Conservation (phyloP, 176 grass and related monocot species). For the Dendrocalamus sinicus region DNA sequence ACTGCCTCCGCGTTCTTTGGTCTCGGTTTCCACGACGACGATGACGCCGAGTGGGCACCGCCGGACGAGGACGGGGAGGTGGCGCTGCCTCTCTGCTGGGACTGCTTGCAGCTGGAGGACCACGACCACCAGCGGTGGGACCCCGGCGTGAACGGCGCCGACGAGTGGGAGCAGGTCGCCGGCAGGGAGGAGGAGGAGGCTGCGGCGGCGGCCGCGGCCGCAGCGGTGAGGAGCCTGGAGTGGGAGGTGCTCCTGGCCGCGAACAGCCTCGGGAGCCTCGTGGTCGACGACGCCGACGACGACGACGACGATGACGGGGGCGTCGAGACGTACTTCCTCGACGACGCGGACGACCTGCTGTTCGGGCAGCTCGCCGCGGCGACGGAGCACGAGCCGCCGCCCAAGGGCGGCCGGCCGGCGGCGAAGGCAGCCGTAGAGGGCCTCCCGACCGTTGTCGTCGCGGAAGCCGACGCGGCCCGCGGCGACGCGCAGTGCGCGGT, state of each 20-base stretch:
- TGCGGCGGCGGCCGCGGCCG: background rate
- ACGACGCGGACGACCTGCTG: conserved; percentile 63
- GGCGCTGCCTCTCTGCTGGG: conserved; percentile 55
- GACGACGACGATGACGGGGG: conserved; percentile 43
- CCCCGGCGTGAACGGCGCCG: conserved; percentile 38
- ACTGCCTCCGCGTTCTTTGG: conserved; percentile 50
- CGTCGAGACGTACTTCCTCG: conserved; percentile 62
- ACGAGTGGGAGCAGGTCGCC: conserved; percentile 57
- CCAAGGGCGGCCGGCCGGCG: conserved; percentile 60
- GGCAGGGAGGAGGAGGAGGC: conserved; percentile 29
- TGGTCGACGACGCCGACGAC: conserved; percentile 42
- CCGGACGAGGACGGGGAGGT: conserved; percentile 46
- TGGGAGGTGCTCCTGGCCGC: conserved; percentile 83
- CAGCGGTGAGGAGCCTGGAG: conserved; percentile 53
- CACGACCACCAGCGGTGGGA: conserved; percentile 57
- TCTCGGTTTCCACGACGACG: conserved; percentile 39
- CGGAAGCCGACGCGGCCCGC: conserved; percentile 44
- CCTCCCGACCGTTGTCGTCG: conserved; percentile 62
- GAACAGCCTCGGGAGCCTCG: conserved; percentile 55
- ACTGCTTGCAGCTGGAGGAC: conserved; percentile 71
- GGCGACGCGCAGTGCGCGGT: conserved; percentile 65
- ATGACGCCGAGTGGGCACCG: conserved; percentile 30
- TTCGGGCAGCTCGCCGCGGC: conserved; percentile 61
- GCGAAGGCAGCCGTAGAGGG: conserved; percentile 65
- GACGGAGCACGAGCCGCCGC: conserved; percentile 51